Conservation (phyloP, 2,329 filamentous ascomycete species). For the Apiospora aurea region DNA sequence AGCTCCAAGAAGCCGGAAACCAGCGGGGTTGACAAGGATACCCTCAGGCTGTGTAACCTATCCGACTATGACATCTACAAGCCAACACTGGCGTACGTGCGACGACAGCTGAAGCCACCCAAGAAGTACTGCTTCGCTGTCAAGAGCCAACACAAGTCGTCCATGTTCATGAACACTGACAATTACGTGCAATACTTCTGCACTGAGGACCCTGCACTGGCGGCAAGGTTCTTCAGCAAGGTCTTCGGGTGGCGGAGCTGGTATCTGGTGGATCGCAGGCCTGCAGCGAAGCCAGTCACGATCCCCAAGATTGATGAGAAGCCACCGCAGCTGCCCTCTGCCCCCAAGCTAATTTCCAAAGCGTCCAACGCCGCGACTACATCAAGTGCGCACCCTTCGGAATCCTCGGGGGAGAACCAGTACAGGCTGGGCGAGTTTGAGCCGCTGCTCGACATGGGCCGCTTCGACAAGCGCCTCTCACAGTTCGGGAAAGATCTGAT, state of each 20-base stretch:
- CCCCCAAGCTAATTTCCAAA: constrained; percentile 38
- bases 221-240: constrained; percentile 72
- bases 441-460: constrained; percentile 69
- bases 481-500: constrained; percentile 56
- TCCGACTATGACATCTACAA: constrained; percentile 93
- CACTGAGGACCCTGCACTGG: constrained; percentile 73
- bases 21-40: constrained; percentile 68
- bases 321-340: constrained; percentile 38
- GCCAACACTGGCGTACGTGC: constrained; percentile 71
- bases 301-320: constrained; percentile 40
- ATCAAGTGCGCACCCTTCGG: not conserved
- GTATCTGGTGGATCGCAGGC: constrained; percentile 80
- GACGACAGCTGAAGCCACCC: constrained; percentile 79
- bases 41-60: constrained; percentile 77
- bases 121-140: constrained; percentile 87
- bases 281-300: constrained; percentile 39
- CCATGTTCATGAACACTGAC: constrained; percentile 80
- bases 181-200: constrained; percentile 95
- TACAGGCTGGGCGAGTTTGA: constrained; percentile 73
- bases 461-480: constrained; percentile 61
- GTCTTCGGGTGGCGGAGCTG: constrained; percentile 89
- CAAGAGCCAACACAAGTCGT: constrained; percentile 90
- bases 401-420: constrained; percentile 51
- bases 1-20: constrained; percentile 74
- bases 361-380: constrained; percentile 37